These are phyloP conservation scores for Vigna trinervia DNA, from an alignment of 306 rosid genomes.

Conservation along the genomic window DNA sequence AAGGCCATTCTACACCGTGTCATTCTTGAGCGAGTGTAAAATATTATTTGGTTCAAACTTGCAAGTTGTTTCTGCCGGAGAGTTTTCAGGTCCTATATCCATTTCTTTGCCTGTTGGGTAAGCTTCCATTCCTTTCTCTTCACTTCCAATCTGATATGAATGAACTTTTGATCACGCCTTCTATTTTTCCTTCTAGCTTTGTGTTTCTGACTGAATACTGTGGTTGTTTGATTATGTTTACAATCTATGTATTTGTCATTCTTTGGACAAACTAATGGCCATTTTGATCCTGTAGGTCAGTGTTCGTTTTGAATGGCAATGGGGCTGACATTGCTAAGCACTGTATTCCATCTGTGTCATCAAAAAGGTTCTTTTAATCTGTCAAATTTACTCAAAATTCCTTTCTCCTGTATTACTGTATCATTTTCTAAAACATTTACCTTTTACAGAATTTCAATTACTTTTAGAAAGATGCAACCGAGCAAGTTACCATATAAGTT, in stretches of 20 bases:
- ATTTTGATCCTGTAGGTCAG: constrained; percentile 55
- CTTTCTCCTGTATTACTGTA: not conserved
- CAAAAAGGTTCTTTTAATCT: constrained; percentile 52
- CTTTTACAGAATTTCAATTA: constrained; percentile 66
- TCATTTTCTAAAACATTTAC: not conserved
- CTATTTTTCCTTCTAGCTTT: not conserved
- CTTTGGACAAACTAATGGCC: not conserved
- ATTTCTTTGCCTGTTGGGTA: constrained; percentile 62
- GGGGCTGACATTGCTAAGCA: constrained; percentile 69
- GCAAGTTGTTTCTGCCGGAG: constrained; percentile 47
- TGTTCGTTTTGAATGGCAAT: constrained; percentile 57
- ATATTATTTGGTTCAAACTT: constrained; percentile 57
- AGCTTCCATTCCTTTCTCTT: constrained; percentile 4
- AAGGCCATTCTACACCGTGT: constrained; percentile 61
- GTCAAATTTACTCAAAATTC: not conserved
- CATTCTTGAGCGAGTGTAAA: constrained; percentile 54
- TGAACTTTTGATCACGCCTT: constrained; percentile 7
- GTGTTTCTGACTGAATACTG: not conserved
- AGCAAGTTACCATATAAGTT: constrained; percentile 55
- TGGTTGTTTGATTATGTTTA: constrained; percentile 25
- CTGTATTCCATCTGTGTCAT: constrained; percentile 59
- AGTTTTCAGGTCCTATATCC: constrained; percentile 55
- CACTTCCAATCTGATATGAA: not conserved
- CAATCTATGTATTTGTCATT: not conserved
- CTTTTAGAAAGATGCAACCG: constrained; percentile 67